Evolutionary conservation across 768 basidiomycete species (phyloP), one percentile per base, ranked within the genome.

Genomic region (Agrocybe chaxingu): DNA sequence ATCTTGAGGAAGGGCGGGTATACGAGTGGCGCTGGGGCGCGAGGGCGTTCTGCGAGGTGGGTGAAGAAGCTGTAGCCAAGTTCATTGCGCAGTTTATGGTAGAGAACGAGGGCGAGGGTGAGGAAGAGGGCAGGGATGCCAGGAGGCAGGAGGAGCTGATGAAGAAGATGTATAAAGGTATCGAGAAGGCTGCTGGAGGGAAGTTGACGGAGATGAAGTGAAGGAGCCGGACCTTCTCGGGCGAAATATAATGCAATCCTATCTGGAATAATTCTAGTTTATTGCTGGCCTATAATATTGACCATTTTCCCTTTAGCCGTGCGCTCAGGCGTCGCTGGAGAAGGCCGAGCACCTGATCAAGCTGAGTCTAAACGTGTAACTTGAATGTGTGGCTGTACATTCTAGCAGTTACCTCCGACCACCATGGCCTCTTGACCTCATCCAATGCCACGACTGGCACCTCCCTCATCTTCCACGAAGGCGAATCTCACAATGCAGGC

Each of bases 1-100:
- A 76, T 48, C 51, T 67, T 53, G 70, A 67, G 42, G 57, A 69
- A 6, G 77, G 72, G 11, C 66, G 67, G 10, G 66, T 70, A 11
- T 80, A 74, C 53, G 89, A 92, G 60, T 92, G 90, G 92, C 79
- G 82, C 12, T 98, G 94, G 94, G 94, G 93, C 3, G 71, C 77
- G 24, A 77, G 90, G 29, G 84, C 92, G 1, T 79, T 86, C 35
- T 80, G 80, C 31, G 95, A 98, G 67, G 80, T 97, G 3, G 87
- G 90, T 1, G 95, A 98, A 66, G 68, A 75, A 51, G 84, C 75
- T 9, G 71, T 94, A 7, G 89, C 84, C 1, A 70, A 69, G 48
- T 96, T 96, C 59, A 75, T 96, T 1, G 83, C 84, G 1, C 84
- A 89, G 58, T 89, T 94, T 58, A 91, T 92, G 87, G 75, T 80